phyloP scores from a whole-genome alignment of 257 asterid species.

The Nemophila menziesii region DNA sequence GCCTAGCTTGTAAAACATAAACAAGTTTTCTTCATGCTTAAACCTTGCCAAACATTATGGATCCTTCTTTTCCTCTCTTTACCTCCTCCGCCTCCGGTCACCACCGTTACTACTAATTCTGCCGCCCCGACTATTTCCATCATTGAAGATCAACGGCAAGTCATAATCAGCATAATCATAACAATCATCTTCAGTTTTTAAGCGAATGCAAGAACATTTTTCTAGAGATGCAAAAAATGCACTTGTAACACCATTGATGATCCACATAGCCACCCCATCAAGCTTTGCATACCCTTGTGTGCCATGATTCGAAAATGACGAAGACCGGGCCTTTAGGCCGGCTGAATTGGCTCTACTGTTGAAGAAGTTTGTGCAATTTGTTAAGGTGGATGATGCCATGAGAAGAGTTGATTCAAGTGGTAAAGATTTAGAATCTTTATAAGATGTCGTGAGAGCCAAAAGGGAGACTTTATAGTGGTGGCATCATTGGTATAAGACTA shows the following conservation, averaged over 20 bases:
- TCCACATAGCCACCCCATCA: slow-evolving; percentile 68
- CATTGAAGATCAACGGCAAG: slow-evolving; percentile 44
- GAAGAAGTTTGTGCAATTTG: slow-evolving; percentile 19
- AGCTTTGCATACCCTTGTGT: slow-evolving; percentile 29
- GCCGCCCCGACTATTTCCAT: slow-evolving; percentile 19
- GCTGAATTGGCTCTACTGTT: slow-evolving; percentile 15
- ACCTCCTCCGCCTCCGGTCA: slow-evolving; percentile 21
- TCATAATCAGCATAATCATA: slow-evolving; percentile 41
- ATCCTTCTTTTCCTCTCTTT: slow-evolving; percentile 31
- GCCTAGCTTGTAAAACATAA: not conserved
- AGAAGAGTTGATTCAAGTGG: not conserved
- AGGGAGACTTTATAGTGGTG: no score
- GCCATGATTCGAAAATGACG: slow-evolving; percentile 8
- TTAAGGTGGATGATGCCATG: slow-evolving; percentile 33
- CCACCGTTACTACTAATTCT: slow-evolving; percentile 6
- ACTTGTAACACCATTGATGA: slow-evolving; percentile 47
- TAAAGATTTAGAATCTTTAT: slow-evolving; percentile 5
- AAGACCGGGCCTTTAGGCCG: slow-evolving; percentile 23
- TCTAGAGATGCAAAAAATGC: slow-evolving; percentile 72
- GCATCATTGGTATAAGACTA: no score
- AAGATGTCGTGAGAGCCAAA: no score
- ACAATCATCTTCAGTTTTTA: slow-evolving; percentile 47
- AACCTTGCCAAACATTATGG: not conserved
- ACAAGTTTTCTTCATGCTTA: not conserved
- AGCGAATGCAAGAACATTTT: slow-evolving; percentile 72